Percentiles rank a stretch among this genome's conserved stretches.
These are phyloP conservation scores for Neoascochyta sp. DNA, from an alignment of 2,329 filamentous ascomycete species.

Conservation along the genomic window DNA sequence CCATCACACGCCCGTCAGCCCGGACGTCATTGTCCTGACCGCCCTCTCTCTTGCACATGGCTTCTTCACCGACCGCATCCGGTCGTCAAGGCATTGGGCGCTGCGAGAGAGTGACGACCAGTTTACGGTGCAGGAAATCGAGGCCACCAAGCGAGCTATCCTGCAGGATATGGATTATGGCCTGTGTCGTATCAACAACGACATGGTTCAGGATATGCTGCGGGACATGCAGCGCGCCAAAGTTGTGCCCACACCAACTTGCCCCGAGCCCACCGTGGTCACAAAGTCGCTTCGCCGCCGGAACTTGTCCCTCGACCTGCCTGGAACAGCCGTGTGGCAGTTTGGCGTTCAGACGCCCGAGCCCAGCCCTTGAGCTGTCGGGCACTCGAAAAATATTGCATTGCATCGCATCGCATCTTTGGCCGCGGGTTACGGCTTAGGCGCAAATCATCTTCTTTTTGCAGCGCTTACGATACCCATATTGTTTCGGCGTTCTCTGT, in stretches of 20 bases:
- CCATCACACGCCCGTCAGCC: constrained; percentile 14
- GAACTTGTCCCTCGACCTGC: constrained; percentile 24
- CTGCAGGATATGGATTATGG: constrained; percentile 39
- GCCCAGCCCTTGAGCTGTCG: constrained; percentile 32
- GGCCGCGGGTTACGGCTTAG: too few species aligned
- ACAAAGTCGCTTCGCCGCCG: constrained; percentile 16
- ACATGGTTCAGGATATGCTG: constrained; percentile 31
- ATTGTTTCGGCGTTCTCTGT: constrained; percentile 7
- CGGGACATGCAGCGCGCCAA: constrained; percentile 27
- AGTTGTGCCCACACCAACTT: background rate
- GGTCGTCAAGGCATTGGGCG: constrained; percentile 34
- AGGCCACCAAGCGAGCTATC: constrained; percentile 32
- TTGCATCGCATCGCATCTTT: constrained; percentile 1
- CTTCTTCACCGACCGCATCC: constrained; percentile 32
- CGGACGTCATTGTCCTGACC: constrained; percentile 37
- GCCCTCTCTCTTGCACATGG: constrained; percentile 35
- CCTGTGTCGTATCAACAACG: constrained; percentile 32
- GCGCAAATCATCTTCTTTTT: too few species aligned
- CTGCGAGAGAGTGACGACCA: constrained; percentile 19
- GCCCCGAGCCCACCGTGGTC: constrained; percentile 2
- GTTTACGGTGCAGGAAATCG: constrained; percentile 30
- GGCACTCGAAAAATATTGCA: constrained; percentile 1
- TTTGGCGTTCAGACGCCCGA: constrained; percentile 38
- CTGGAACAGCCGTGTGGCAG: constrained; percentile 29
- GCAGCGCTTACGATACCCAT: constrained; percentile 18